Evolutionary conservation across 495 filamentous ascomycete genomes (phyloP).

Genomic region (Coniosporium apollinis): DNA sequence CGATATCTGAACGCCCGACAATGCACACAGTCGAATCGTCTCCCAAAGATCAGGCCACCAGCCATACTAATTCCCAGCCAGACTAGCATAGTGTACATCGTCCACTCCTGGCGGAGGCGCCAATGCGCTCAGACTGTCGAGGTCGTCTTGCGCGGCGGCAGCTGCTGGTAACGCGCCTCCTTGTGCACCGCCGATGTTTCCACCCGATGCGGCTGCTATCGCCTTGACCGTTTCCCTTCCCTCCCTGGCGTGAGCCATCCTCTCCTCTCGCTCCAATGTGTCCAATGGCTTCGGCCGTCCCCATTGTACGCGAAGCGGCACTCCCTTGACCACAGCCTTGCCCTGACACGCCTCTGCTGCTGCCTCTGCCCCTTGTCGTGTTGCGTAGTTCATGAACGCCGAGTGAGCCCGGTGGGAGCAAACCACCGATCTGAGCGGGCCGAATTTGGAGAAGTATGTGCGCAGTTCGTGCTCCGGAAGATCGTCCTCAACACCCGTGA

Average conservation of each 20-base stretch:
- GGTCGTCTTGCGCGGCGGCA: constrained; percentile 25
- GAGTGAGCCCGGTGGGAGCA: constrained; percentile 95
- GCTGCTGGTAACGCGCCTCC: constrained; percentile 16
- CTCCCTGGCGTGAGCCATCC: constrained; percentile 56
- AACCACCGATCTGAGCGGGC: constrained; percentile 71
- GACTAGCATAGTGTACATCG: constrained; percentile 68
- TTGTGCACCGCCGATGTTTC: constrained; percentile 11
- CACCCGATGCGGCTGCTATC: constrained; percentile 18
- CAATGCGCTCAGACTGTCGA: constrained; percentile 34
- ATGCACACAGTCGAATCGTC: too few species aligned
- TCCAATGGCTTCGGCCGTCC: constrained; percentile 81
- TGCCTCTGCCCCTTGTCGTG: constrained; percentile 63
- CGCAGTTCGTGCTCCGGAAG: constrained; percentile 81
- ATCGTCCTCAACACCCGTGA: constrained; percentile 93
- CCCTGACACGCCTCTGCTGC: constrained; percentile 77
- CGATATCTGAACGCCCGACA: too few species aligned
- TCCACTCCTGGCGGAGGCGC: constrained; percentile 72
- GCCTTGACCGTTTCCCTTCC: constrained; percentile 44
- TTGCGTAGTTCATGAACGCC: constrained; percentile 86
- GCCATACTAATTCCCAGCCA: constrained; percentile 55
- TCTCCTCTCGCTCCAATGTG: constrained; percentile 69
- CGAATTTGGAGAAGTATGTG: constrained; percentile 75
- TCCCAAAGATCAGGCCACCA: too few species aligned
- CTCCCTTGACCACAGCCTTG: constrained; percentile 65
- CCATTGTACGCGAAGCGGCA: constrained; percentile 80